phyloP scores from a whole-genome alignment of 1,284 basidiomycete genomes.

The Tetrapyrgos nigripes region DNA sequence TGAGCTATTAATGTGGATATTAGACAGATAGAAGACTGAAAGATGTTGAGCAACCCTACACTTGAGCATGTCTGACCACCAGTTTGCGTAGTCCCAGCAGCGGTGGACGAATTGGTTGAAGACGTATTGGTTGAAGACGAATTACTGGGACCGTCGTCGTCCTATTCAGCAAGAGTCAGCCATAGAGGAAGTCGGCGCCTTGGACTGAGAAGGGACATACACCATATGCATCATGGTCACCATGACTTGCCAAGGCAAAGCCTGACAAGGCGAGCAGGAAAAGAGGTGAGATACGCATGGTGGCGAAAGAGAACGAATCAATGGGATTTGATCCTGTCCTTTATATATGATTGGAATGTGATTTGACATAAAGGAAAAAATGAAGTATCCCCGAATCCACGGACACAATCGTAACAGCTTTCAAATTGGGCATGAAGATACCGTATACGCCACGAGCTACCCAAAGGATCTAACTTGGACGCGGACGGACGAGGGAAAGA shows the following conservation, averaged over 20 bases:
- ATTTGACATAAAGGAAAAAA: neutral
- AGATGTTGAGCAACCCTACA: slow-evolving; percentile 13
- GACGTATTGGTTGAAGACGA: too few relatives aligned
- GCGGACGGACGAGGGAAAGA: too few relatives aligned
- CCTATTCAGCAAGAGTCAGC: neutral
- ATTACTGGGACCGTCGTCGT: neutral
- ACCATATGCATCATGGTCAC: neutral
- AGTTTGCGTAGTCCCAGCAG: slow-evolving; percentile 2
- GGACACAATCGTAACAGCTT: too few relatives aligned
- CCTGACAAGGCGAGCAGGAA: neutral
- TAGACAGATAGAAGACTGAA: neutral
- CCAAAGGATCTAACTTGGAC: too few relatives aligned
- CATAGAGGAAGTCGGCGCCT: neutral
- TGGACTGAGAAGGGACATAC: neutral
- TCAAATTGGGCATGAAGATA: too few relatives aligned
- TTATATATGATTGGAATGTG: neutral
- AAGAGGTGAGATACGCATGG: neutral
- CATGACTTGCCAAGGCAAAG: neutral
- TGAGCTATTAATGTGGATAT: slow-evolving; percentile 32
- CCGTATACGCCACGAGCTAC: too few relatives aligned
- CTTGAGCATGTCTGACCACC: slow-evolving; percentile 24
- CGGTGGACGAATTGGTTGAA: neutral
- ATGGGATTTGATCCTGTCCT: neutral
- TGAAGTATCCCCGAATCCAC: neutral
- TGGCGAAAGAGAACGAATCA: neutral